Percentiles rank a stretch among this genome's conserved stretches.
These are phyloP conservation scores for Verticillium albo-atrum DNA, from an alignment of 2,329 filamentous ascomycete species.

Conservation along the genomic window DNA sequence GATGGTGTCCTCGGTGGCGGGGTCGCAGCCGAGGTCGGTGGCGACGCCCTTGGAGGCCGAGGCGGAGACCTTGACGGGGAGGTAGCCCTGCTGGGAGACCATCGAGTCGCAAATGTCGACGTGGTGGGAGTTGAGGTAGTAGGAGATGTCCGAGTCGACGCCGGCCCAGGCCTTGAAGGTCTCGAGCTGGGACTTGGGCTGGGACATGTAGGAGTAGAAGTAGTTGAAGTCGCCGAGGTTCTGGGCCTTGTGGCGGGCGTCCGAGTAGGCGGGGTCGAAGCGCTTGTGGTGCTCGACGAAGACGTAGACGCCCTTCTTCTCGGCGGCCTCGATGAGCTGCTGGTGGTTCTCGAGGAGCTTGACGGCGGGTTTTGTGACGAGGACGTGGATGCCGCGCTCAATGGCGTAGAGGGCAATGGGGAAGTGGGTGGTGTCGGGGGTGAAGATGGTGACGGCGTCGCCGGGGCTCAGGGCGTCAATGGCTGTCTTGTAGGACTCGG, in stretches of 20 bases:
- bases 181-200: constrained; percentile 86
- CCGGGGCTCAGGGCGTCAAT: constrained; percentile 79
- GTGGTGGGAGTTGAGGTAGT: constrained; percentile 95
- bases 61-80: constrained; percentile 74
- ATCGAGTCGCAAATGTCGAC: constrained; percentile 90
- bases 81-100: constrained; percentile 68
- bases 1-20: constrained; percentile 88
- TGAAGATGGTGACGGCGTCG: constrained; percentile 94
- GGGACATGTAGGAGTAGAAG: constrained; percentile 96
- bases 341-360: constrained; percentile 80
- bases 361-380: constrained; percentile 91
- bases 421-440: constrained; percentile 87
- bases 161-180: constrained; percentile 96
- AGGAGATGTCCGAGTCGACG: constrained; percentile 86
- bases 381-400: constrained; percentile 79
- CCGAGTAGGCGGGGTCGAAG: constrained; percentile 87
- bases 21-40: constrained; percentile 70
- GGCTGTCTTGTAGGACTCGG: constrained; percentile 81
- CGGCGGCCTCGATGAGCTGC: constrained; percentile 66
- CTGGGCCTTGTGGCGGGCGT: constrained; percentile 73
- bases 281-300: constrained; percentile 97
- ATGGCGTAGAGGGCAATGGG: constrained; percentile 91
- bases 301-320: constrained; percentile 76
- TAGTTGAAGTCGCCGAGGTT: constrained; percentile 93
- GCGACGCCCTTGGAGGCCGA: constrained; percentile 76